Evolutionary conservation across 352 stramenopile genomes (phyloP), one percentile per base, ranked within the genome.

Genomic region (Pythium volutum): DNA sequence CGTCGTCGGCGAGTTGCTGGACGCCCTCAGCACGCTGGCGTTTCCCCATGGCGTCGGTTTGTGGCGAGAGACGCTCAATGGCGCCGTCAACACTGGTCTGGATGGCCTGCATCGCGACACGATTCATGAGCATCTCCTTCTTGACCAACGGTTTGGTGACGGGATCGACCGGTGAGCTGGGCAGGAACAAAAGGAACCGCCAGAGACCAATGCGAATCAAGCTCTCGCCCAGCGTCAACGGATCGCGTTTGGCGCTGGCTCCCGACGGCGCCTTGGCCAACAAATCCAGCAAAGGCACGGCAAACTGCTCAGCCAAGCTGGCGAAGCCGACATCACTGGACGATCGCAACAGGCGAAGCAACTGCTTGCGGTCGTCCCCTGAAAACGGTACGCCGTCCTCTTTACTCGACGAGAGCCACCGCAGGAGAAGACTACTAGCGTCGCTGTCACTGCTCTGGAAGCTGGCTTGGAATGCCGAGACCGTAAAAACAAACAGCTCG

Each of bases 131-230:
- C 46, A 97, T 83, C 16, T 96, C 79, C 46, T 97, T 95, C 69
- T 98, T 98, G 20, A 98, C 87, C 2, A 96, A 67, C 22, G 96
- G 95, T 67, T 97, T 97, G 59, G 81, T 89, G 48, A 95, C 93
- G 26, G 97, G 97, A 66, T 99, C 97, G 20, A 99, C 87, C 3
- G 97, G 97, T 20, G 93, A 97, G 45, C 87, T 93, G 34, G 97
- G 97, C 22, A 97, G 63, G 42, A 98, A 69, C 47, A 99, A 73
- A 42, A 88, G 77, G 34, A 99, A 96, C 12, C 92, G 81, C 69
- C 97, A 87, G 61, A 98, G 61, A 29, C 97, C 97, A 53, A 99
- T 56, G 33, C 97, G 79, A 26, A 97, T 78, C 67, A 97, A 91
- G 43, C 77, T 81, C 55, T 96, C 63, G 34, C 91, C 89, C 15